Evolutionary conservation across 164 flowering plant species (phyloP), one percentile per base, ranked within the genome.

Genomic region (Paratinospora sagittata): DNA sequence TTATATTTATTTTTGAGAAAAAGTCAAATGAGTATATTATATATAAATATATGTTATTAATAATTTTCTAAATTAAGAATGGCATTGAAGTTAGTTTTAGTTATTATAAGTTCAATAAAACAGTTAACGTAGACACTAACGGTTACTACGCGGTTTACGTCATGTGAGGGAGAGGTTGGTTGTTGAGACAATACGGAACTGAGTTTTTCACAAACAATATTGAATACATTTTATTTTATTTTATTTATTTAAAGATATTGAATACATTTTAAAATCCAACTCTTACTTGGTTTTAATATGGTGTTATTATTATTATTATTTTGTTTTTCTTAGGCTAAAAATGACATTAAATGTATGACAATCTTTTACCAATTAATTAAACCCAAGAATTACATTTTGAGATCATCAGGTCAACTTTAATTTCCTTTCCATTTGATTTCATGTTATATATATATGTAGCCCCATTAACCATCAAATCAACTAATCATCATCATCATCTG

Each of bases 21-120:
- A 61, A 61, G 64, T 61, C 64, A 61, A 61, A 61, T 61, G 33
- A 13, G 64, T 11, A 61, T 61, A 61, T 61, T 5, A 52, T 16
- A 52, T 16, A 49, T 49, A 49, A 13, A 12, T 12, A 47, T 12
- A 47, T 12, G 19, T 8, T 13, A 11, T 8, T 47, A 47, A 14
- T 11, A 43, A 43, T 43, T 43, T 2, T 16, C 13, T 43, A 16
- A 11, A 43, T 43, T 49, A 17, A 49, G 12, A 49, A 43, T 17
- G 57, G 57, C 57, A 49, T 13, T 49, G 57, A 49, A 52, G 45
- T 52, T 17, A 52, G 23, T 52, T 52, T 30, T 30, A 30, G 34
- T 30, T 4, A 30, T 30, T 30, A 30, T 30, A 30, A 14, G 60
- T 17, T 30, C 34, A 30, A 30, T 6, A 17, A 52, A 52, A 52